Base-by-base conservation (phyloP, 257 asterid genomes). In the Asclepias syriaca region DNA sequence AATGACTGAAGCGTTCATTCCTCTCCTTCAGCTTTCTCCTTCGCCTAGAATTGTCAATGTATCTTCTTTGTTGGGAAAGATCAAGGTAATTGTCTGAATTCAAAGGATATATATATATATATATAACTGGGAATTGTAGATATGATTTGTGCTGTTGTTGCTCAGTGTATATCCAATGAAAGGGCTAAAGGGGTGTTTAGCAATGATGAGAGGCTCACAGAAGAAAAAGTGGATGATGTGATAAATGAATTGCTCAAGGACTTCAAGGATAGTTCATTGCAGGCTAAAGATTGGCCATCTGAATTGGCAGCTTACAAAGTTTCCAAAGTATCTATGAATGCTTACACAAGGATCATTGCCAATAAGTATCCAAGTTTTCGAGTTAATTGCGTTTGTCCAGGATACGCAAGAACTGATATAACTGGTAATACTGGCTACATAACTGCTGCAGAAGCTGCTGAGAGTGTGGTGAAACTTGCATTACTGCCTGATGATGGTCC, bases 281-380 rank as follows among this genome's bases (percentile, higher is more conserved):
- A 82, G 72, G 79, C 83, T 37, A 80, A 79, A 8, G 78, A 72
- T 2, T 87, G 93, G 91, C 85, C 91, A 4, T 7, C 78, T 43
- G 68, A 70, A 4, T 0, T 73, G 21, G 71, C 87, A 10, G 87
- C 91, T 15, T 89, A 89, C 56, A 79, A 75, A 48, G 69, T 87
- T 58, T 81, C 92, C 37, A 89, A 89, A 79, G 86, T 85, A 70
- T 86, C 88, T 16, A 3, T 89, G 76, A 87, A 82, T 68, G 87
- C 88, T 0, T 84, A 87, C 60, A 79, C 93, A 0, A 73, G 81
- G 75, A 34, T 78, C 16, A 8, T 56, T 9, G 85, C 92, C 15
- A 79, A 77, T 63, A 78, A 79, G 12, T 7, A 85, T 53, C 81
- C 84, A 2, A 70, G 40, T 19, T 15, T 82, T 4, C 9, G 51